Evolutionary conservation across 257 asterid species (phyloP).

Genomic region (Solanum medicagineum): DNA sequence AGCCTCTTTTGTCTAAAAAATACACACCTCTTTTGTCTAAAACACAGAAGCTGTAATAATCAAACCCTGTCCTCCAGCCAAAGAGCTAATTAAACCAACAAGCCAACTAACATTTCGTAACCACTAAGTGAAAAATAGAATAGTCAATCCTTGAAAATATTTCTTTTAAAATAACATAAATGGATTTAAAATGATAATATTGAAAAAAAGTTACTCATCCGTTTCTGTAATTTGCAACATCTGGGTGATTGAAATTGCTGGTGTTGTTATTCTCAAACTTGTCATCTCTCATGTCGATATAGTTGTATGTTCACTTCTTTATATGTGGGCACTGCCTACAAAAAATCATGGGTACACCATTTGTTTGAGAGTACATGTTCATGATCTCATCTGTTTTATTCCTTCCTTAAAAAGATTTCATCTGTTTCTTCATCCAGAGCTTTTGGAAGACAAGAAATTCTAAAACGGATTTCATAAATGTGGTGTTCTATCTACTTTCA

Average conservation of each 20-base stretch:
- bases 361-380: neutral
- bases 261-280: neutral
- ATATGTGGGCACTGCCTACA: neutral
- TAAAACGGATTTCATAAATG: neutral
- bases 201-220: neutral
- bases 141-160: neutral
- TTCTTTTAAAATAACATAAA: neutral
- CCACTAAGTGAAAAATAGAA: neutral
- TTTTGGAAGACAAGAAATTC: neutral
- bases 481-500: neutral
- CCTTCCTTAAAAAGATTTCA: neutral
- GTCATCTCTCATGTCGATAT: neutral
- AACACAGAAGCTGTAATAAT: neutral
- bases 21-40: neutral
- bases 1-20: neutral
- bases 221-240: neutral
- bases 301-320: neutral
- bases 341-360: neutral
- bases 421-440: neutral
- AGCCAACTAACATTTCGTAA: neutral
- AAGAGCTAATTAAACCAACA: neutral
- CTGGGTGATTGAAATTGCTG: neutral
- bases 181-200: neutral
- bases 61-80: neutral
- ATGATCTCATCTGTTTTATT: neutral